phyloP scores from a whole-genome alignment of 2,329 filamentous ascomycete species.

The Claviceps sp. region DNA sequence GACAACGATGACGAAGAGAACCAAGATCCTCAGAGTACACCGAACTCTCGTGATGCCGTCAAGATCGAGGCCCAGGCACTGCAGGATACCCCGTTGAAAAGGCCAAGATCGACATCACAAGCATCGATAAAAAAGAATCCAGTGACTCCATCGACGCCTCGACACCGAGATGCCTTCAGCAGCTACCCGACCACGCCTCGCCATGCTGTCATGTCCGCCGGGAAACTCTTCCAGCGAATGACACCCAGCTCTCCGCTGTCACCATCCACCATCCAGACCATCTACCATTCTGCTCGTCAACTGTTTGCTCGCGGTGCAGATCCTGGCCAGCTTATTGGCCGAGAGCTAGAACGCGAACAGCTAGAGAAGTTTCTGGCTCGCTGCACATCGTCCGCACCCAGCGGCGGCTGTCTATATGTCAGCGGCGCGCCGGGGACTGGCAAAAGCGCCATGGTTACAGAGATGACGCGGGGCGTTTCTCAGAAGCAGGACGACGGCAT shows the following conservation, averaged over 20 bases:
- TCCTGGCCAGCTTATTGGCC: slow-evolving; percentile 63
- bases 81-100: slow-evolving; percentile 18
- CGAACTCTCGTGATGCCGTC: slow-evolving; percentile 20
- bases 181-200: slow-evolving; percentile 66
- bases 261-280: slow-evolving; percentile 53
- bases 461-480: slow-evolving; percentile 53
- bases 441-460: slow-evolving; percentile 85
- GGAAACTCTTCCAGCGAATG: slow-evolving; percentile 61
- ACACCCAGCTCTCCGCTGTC: slow-evolving; percentile 66
- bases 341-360: slow-evolving; percentile 54
- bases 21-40: slow-evolving; percentile 28
- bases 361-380: slow-evolving; percentile 56
- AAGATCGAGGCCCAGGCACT: slow-evolving; percentile 30
- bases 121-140: slow-evolving; percentile 30
- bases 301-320: slow-evolving; percentile 71
- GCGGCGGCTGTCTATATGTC: slow-evolving; percentile 84
- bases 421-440: slow-evolving; percentile 93
- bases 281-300: slow-evolving; percentile 80
- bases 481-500: slow-evolving; percentile 32
- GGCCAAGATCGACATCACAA: slow-evolving; percentile 16
- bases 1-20: slow-evolving; percentile 52
- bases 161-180: slow-evolving; percentile 66
- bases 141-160: slow-evolving; percentile 58
- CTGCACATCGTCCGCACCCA: slow-evolving; percentile 44
- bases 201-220: slow-evolving; percentile 67